Percentiles rank a stretch among this genome's conserved stretches.
phyloP scores from a whole-genome alignment of 2,329 filamentous ascomycete species.

The Xylaria sp. region DNA sequence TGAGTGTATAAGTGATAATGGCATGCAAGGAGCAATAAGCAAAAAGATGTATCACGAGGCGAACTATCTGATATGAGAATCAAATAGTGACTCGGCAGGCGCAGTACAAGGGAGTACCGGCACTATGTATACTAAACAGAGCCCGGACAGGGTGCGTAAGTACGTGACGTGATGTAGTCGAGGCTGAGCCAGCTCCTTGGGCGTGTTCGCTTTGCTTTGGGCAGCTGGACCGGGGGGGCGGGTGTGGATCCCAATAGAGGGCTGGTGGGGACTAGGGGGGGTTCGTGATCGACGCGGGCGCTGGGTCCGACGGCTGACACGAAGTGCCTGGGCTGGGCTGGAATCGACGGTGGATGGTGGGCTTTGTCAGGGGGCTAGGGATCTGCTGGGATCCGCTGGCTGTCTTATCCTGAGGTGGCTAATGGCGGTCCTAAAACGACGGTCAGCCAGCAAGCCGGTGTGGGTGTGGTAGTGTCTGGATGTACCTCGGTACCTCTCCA shows the following conservation, averaged over 20 bases:
- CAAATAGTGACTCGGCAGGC: slow-evolving; percentile 41
- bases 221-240: slow-evolving; percentile 25
- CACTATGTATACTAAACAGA: slow-evolving; percentile 30
- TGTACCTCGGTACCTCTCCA: slow-evolving; percentile 30
- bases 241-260: slow-evolving; percentile 31
- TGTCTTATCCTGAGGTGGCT: slow-evolving; percentile 37
- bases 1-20: slow-evolving; percentile 25
- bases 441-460: slow-evolving; percentile 24
- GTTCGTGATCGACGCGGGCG: slow-evolving; percentile 38
- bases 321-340: slow-evolving; percentile 42
- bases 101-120: slow-evolving; percentile 37
- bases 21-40: slow-evolving; percentile 32
- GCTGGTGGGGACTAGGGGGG: slow-evolving; percentile 33
- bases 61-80: slow-evolving; percentile 45
- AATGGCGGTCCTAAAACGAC: slow-evolving; percentile 35
- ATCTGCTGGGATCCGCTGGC: slow-evolving; percentile 15
- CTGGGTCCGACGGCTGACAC: slow-evolving; percentile 44
- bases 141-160: slow-evolving; percentile 39
- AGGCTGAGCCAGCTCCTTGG: slow-evolving; percentile 47
- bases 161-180: slow-evolving; percentile 48
- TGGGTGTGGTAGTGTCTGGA: slow-evolving; percentile 11
- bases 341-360: slow-evolving; percentile 35
- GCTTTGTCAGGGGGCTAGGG: slow-evolving; percentile 32
- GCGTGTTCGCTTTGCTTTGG: slow-evolving; percentile 25
- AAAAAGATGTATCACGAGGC: slow-evolving; percentile 48